A percentile compares a stretch with the other conserved stretches of the same genome.
Evolutionary conservation across 768 basidiomycete genomes (phyloP).

Genomic region (Tubosaeta sp.): DNA sequence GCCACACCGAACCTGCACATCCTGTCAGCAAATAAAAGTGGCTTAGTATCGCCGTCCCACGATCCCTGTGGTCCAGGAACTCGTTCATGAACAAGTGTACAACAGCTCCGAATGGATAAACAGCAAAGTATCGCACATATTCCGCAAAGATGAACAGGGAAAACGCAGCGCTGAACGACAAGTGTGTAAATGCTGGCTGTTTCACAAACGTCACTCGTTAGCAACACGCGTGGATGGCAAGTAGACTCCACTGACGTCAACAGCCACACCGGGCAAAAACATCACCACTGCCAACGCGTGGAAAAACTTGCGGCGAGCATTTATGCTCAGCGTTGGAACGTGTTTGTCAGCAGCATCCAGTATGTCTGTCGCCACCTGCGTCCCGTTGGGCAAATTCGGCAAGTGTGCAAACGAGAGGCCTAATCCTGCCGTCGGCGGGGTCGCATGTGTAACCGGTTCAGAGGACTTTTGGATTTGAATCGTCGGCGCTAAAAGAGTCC

Average conservation of each 20-base stretch:
- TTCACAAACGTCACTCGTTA: conserved; percentile 8
- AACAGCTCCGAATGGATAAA: conserved; percentile 91
- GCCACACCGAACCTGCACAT: conserved; percentile 91
- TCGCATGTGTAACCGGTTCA: conserved; percentile 8
- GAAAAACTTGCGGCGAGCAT: conserved; percentile 94
- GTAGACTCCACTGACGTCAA: conserved; percentile 65
- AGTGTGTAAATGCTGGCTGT: conserved; percentile 94
- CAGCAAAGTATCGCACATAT: conserved; percentile 96
- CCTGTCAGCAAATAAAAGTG: conserved; percentile 97
- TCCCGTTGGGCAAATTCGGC: conserved; percentile 53
- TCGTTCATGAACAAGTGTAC: conserved; percentile 97
- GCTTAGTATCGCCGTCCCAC: conserved; percentile 92
- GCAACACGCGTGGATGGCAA: conserved; percentile 7
- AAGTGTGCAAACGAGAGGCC: conserved; percentile 41
- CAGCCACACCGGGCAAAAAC: conserved; percentile 91
- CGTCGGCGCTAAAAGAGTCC: conserved; percentile 26
- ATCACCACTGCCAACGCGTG: conserved; percentile 93
- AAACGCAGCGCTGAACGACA: conserved; percentile 93
- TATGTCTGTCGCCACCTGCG: conserved; percentile 56
- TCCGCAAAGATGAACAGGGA: conserved; percentile 94
- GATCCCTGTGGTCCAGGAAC: conserved; percentile 92
- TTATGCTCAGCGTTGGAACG: conserved; percentile 84
- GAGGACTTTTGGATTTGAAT: conserved; percentile 21
- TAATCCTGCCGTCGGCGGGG: conserved; percentile 23
- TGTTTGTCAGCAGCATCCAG: conserved; percentile 87